Evolutionary conservation across 2,329 filamentous ascomycete species (phyloP).

Genomic region (Penicillium sp.): DNA sequence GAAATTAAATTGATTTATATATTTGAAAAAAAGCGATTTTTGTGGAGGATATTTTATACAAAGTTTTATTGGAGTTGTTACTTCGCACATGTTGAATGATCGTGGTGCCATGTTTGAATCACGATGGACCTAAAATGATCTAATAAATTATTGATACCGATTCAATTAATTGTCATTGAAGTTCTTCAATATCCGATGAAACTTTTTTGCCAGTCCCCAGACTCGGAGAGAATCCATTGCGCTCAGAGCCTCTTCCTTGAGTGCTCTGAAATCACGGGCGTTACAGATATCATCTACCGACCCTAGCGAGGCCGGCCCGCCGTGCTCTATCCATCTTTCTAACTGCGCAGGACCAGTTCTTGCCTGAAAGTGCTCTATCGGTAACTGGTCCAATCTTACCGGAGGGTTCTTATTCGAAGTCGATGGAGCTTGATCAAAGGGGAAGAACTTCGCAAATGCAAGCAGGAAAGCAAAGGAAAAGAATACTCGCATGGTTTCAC

Average conservation of each 20-base stretch:
- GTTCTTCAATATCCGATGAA: background rate
- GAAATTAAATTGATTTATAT: too few species aligned
- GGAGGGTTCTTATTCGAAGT: background rate
- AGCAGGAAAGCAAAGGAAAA: background rate
- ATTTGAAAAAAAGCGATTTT: too few species aligned
- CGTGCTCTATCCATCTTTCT: background rate
- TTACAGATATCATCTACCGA: background rate
- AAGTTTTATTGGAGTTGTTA: too few species aligned
- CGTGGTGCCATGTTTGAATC: too few species aligned
- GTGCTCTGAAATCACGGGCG: background rate
- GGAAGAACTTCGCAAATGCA: background rate
- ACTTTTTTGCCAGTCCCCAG: background rate
- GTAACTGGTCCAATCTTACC: background rate
- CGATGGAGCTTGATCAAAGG: background rate
- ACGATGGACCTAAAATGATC: too few species aligned
- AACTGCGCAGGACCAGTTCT: background rate
- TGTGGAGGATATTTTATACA: too few species aligned
- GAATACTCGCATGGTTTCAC: background rate
- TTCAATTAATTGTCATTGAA: background rate
- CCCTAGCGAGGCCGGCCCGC: background rate
- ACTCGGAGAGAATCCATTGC: background rate
- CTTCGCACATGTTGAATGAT: too few species aligned
- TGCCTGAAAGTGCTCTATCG: background rate
- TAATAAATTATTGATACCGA: too few species aligned
- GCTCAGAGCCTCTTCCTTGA: background rate